Base-by-base conservation (phyloP, 441 rosid genomes). In the Pelargonium cotyledonis region DNA sequence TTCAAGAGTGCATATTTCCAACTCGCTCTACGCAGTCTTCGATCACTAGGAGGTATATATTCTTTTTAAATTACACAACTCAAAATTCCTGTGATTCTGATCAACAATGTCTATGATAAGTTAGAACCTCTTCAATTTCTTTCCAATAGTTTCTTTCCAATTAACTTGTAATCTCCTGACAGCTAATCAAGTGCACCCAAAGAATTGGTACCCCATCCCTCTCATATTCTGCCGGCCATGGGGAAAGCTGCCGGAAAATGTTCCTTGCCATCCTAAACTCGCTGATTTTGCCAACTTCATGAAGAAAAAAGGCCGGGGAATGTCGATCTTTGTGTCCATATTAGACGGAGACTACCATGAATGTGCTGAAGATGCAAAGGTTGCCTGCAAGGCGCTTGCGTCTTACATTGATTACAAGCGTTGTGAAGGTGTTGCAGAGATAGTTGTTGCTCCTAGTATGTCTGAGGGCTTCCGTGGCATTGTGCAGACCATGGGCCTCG, bases 231-330 rank as follows among this genome's bases (percentile, higher is more conserved):
- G 99, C 80, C 87, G 98, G 72, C 99, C 99, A 10, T 95, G 99
- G 99, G 99, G 98, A 63, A 86, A 88, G 84, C 92, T 95, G 46
- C 99, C 99, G 1, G 99, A 95, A 75, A 92, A 92, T 63, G 98
- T 95, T 47, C 96, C 99, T 5, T 95, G 99, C 85, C 99, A 95
- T 76, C 98, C 98, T 43, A 95, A 95, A 72, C 92, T 95, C 70
- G 97, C 96, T 4, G 99, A 95, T 80, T 95, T 95, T 80, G 98
- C 99, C 0, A 95, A 92, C 84, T 95, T 96, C 81, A 90, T 95
- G 99, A 95, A 92, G 87, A 95, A 95, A 78, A 95, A 95, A 80
- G 99, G 99, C 44, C 94, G 97, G 40, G 99, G 99, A 70, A 95
- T 95, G 99, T 95, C 98, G 72, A 92, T 95, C 69, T 92, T 95